Conservation (phyloP, 129 eudicot genomes). For the Helianthus tuberosus region DNA sequence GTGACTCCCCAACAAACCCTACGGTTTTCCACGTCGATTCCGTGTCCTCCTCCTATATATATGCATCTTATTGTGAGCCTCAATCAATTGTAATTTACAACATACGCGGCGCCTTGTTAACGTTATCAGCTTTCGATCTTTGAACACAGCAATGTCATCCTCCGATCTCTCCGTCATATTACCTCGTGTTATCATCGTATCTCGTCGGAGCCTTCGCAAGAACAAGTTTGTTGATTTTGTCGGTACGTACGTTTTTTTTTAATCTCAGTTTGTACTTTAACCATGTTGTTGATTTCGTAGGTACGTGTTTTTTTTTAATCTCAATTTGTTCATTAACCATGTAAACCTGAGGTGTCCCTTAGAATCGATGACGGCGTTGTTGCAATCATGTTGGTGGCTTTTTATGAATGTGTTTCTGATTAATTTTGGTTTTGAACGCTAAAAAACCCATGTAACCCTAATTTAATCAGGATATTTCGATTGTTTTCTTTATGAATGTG, state of each 20-base stretch:
- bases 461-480: background rate
- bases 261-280: background rate
- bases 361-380: too few species aligned
- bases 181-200: constrained; percentile 89
- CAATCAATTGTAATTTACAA: background rate
- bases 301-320: constrained; percentile 37
- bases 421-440: too few species aligned
- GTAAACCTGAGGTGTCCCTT: background rate
- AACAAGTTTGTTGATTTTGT: constrained; percentile 97
- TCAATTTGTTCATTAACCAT: background rate
- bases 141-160: constrained; percentile 37
- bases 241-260: constrained; percentile 40
- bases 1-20: constrained; percentile 7
- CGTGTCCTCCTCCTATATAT: background rate
- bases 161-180: constrained; percentile 66
- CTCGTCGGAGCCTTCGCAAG: constrained; percentile 91
- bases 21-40: background rate
- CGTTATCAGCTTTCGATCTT: background rate
- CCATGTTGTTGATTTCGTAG: constrained; percentile 78
- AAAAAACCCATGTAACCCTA: background rate
- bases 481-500: background rate
- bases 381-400: too few species aligned
- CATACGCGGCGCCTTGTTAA: constrained; percentile 11
- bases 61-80: background rate
- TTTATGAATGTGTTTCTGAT: too few species aligned